Base-by-base conservation (phyloP, 768 basidiomycete species). In the Leccinellum albellum region DNA sequence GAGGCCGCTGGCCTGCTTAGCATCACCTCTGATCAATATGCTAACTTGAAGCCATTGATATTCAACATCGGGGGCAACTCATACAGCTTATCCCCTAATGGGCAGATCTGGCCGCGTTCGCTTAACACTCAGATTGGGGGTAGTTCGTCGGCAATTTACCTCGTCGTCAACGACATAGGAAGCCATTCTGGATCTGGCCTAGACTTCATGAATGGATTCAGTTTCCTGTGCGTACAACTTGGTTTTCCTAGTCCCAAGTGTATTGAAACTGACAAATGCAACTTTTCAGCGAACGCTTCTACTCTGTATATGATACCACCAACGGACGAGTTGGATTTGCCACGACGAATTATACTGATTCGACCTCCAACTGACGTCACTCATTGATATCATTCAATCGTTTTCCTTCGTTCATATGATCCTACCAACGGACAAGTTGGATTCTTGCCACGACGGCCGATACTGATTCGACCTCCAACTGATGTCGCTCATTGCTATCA, bases 281-380 rank as follows among this genome's bases (percentile, higher is more conserved):
- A 9, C 13, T 24, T 37, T 46, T 14, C 21, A 68, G 70, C 4
- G 71, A 81, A 61, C 75, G 80, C 26, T 80, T 69, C 69, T 80
- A 79, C 59, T 70, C 70, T 53, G 66, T 79, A 14, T 79, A 63
- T 58, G 77, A 81, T 59, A 71, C 74, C 21, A 61, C 61, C 17
- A 76, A 79, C 59, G 50, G 48, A 21, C 73, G 55, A 8, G 65
- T 79, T 17, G 80, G 79, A 13, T 70, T 81, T 49, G 79, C 79
- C 1, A 66, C 48, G 35, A 78, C 78, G 0, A 0, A 35, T 0
- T 69, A 75, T 57, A 80, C 79, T 1, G 1, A 47, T 3, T 42
- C 60, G 1, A 46, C 1, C 1, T 6, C n/a, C 14, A 68, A 68
- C 47, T 69, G 37, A 52, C 0, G n/a, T 28, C 29, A 3, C 26